These are phyloP conservation scores for Zarea fungicola DNA, from an alignment of 2,329 filamentous ascomycete species.

Conservation along the genomic window DNA sequence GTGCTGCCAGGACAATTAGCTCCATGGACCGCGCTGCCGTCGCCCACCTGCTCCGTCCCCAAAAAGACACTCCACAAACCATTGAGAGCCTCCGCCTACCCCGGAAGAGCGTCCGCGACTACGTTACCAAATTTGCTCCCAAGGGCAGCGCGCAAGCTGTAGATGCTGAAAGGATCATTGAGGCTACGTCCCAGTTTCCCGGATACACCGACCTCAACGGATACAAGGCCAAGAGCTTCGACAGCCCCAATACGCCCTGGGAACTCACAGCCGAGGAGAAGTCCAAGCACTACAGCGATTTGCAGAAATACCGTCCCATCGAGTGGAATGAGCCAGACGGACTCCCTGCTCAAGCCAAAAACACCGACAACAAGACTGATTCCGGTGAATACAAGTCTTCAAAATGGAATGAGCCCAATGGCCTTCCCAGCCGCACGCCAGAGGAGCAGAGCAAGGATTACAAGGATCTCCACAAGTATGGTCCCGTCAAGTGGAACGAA, in stretches of 20 bases:
- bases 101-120: conserved; percentile 29
- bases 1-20: conserved; percentile 37
- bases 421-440: conserved; percentile 19
- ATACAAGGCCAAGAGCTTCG: conserved; percentile 26
- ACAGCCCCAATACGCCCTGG: conserved; percentile 23
- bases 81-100: conserved; percentile 27
- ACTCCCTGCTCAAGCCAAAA: conserved; percentile 1
- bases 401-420: conserved; percentile 24
- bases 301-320: conserved; percentile 23
- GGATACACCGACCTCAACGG: conserved; percentile 33
- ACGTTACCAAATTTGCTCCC: conserved; percentile 21
- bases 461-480: conserved; percentile 29
- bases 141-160: conserved; percentile 13
- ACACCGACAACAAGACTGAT: conserved; percentile 23
- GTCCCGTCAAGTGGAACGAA: conserved; percentile 24
- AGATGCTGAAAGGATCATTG: conserved; percentile 20
- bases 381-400: conserved; percentile 24
- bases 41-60: conserved; percentile 37
- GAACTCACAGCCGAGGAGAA: conserved; percentile 23
- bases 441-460: conserved; percentile 25
- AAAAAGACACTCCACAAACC: conserved; percentile 18
- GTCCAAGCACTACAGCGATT: conserved; percentile 25
- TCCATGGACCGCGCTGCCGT: conserved; percentile 41
- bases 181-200: conserved; percentile 21
- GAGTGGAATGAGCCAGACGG: conserved; percentile 19